Evolutionary conservation across 116 monocot genomes (phyloP), one percentile per base, ranked within the genome.

Genomic region (Dioscorea cayenensis): DNA sequence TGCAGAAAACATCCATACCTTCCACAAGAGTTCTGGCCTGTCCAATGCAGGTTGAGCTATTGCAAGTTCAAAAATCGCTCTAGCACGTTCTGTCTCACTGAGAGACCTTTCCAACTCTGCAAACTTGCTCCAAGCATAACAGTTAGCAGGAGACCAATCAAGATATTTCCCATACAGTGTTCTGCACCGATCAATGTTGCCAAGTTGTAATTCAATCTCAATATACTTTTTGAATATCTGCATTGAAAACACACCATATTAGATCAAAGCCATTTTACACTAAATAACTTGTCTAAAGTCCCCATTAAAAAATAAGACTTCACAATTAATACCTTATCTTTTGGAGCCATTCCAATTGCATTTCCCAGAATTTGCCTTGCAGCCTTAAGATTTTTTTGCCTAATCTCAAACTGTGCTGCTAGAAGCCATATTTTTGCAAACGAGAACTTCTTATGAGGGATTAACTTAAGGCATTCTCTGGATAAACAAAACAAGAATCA

Each of bases 201-300:
- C 95, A 49, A 95, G 80, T 25, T 85, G 87, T 16, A 95, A 64
- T 36, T 90, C 92, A 52, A 92, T 90, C 71, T 95, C 95, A 66
- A 95, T 95, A 48, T 95, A 95, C 51, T 92, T 95, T 65, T 95
- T 95, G 67, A 95, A 95, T 38, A 95, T 84, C 94, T 95, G 80
- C 32, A 18, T 18, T 35, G 1, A 67, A 22, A 2, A 36, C 16
- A 60, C 6, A 35, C 4, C 16, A 32, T 28, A 5, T n/a, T 60
- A 72, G 13, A 5, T 10, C 29, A 35, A 60, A 18, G 43, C 43
- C 43, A 6, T 7, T 60, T 18, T 14, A 60, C 11, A 17, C n/a
- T 67, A 38, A 8, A 75, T 48, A 6, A 25, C 25, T 5, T 68
- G 22, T n/a, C 28, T 32, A 59, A 55, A 76, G 3, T 55, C 55